Evolutionary conservation across 192 early-diverging fungal species (phyloP), one percentile per base, ranked within the genome.

Genomic region (Spizellomyces punctatus): DNA sequence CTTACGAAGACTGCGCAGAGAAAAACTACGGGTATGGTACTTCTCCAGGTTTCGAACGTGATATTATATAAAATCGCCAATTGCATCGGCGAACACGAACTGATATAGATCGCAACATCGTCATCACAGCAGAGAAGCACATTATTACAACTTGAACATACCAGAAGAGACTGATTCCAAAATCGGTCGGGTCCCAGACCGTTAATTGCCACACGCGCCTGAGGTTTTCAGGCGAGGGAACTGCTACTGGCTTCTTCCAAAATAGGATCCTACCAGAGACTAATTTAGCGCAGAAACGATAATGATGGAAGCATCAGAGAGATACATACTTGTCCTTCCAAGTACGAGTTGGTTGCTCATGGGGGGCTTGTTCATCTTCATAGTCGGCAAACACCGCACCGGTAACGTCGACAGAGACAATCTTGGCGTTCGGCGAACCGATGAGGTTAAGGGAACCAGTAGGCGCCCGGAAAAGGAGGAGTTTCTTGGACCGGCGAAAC

Each of bases 71-170:
- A 36, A 58, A 70, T 57, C 7, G 62, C 61, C 9, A 76, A 46
- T 46, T 69, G 67, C 10, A 59, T 6, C 27, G 74, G 74, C 0
- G 63, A 63, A 49, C 64, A 70, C 58, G 59, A 70, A 47, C 72
- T 74, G 36, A 22, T 17, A 45, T 3, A 5, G 42, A 44, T 16
- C 7, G 5, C 19, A 69, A 21, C 14, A 62, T 17, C 6, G 6
- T 7, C 5, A 56, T 56, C 54, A 56, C 7, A 22, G n/a, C 54
- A 19, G 22, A 19, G 6, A n/a, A 19, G 7, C 54, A 56, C 54
- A 36, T n/a, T n/a, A 36, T 36, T 36, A 56, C 22, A 56, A 56
- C 22, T 56, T 56, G n/a, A 56, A 5, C 71, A 22, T 64, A 72
- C 72, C 66, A 67, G 48, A 75, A 75, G 2, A 75, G 65, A 44